phyloP scores from a whole-genome alignment of 768 basidiomycete species.

The Rhodotorula babjevae region DNA sequence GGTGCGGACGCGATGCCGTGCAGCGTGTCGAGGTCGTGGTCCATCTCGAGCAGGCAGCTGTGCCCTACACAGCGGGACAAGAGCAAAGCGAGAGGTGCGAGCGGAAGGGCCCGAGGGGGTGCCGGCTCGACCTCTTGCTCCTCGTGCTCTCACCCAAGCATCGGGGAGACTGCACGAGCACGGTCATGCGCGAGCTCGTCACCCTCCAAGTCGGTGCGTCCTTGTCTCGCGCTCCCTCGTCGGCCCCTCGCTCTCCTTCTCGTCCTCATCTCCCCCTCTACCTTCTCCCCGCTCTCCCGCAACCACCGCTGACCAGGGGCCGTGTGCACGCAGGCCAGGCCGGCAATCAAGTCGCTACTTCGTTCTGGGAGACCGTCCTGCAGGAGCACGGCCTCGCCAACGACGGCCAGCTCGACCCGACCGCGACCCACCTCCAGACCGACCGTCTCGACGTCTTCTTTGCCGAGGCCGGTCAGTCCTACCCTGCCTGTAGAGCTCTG shows the following conservation, averaged over 20 bases:
- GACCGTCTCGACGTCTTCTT: conserved; percentile 33
- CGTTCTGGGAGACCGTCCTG: conserved; percentile 84
- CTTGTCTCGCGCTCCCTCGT: not conserved
- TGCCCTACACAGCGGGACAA: not conserved
- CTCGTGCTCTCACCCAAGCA: not conserved
- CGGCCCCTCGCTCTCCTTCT: not conserved
- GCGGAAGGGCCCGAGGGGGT: not conserved
- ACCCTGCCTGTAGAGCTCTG: no score
- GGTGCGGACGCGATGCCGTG: not conserved
- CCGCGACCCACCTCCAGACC: conserved; percentile 38
- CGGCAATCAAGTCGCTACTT: conserved; percentile 59
- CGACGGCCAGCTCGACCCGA: conserved; percentile 49
- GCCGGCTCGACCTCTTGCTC: not conserved
- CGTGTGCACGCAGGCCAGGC: conserved; percentile 50
- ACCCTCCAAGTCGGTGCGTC: conserved; percentile 33
- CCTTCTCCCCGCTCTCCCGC: not conserved
- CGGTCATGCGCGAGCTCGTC: conserved; percentile 20
- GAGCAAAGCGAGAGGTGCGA: not conserved
- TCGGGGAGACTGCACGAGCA: not conserved
- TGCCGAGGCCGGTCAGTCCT: conserved; percentile 6
- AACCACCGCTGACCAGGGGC: not conserved
- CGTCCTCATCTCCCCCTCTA: no score
- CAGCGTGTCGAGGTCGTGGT: not conserved
- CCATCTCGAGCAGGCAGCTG: not conserved
- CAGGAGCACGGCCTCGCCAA: conserved; percentile 77